Conservation (phyloP, 352 stramenopile genomes). For the Elongisporangium undulatum region DNA sequence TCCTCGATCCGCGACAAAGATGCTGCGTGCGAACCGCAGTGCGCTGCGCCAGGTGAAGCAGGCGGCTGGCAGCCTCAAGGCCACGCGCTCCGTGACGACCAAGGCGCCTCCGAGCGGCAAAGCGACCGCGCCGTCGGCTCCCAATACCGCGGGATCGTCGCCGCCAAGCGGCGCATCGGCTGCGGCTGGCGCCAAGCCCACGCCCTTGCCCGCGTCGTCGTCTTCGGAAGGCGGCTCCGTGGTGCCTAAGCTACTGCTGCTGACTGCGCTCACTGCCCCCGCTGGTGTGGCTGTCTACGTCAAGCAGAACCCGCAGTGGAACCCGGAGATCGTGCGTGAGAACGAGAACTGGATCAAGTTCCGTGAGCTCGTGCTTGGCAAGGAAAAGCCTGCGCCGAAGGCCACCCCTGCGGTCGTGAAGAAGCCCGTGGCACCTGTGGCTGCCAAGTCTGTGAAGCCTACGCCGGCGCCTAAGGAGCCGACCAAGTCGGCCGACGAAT, state of each 20-base stretch:
- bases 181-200: not conserved
- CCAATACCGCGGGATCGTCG: not conserved
- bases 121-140: not conserved
- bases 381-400: conserved; percentile 8
- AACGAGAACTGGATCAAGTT: conserved; percentile 72
- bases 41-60: not conserved
- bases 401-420: conserved; percentile 5
- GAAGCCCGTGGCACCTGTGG: conserved; percentile 9
- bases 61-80: not conserved
- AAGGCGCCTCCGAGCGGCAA: not conserved
- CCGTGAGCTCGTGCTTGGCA: conserved; percentile 62
- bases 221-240: conserved; percentile 27
- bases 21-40: not conserved
- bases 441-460: conserved; percentile 1
- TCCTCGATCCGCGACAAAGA: not conserved
- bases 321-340: conserved; percentile 49
- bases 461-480: conserved; percentile 13
- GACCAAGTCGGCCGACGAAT: conserved; percentile 31
- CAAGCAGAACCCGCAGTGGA: conserved; percentile 77
- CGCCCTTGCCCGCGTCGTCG: conserved; percentile 21
- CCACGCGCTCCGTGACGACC: not conserved
- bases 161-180: not conserved
- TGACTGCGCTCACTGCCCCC: conserved; percentile 44
- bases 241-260: conserved; percentile 41
- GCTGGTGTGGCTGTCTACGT: conserved; percentile 59